Conservation (phyloP, 257 asterid species). For the Mentha longifolia region DNA sequence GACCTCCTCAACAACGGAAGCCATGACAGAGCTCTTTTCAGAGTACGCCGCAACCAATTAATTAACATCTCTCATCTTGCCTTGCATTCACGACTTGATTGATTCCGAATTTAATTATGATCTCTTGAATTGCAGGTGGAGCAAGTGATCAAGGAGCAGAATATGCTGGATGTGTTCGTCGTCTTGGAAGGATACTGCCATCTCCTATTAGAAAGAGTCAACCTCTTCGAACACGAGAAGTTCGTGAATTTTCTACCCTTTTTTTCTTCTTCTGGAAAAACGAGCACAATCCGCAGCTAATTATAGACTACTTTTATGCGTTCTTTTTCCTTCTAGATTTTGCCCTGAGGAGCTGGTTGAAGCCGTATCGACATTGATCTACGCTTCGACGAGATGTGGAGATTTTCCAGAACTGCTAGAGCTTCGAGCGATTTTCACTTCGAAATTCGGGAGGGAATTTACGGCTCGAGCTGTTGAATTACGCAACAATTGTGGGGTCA, state of each 20-base stretch:
- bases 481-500: conserved; percentile 90
- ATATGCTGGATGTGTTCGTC: conserved; percentile 74
- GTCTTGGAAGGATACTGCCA: conserved; percentile 70
- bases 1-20: conserved; percentile 55
- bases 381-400: conserved; percentile 84
- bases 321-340: conserved; percentile 38
- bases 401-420: conserved; percentile 93
- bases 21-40: conserved; percentile 80
- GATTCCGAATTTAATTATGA: neutral
- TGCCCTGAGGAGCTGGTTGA: conserved; percentile 86
- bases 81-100: neutral
- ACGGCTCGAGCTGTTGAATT: conserved; percentile 68
- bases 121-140: conserved; percentile 55
- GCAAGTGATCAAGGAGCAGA: conserved; percentile 87
- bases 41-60: conserved; percentile 49
- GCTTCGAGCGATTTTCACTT: conserved; percentile 56
- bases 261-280: neutral
- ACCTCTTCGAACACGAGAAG: conserved; percentile 68
- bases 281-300: neutral
- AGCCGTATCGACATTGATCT: conserved; percentile 70
- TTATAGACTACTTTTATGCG: too few species aligned
- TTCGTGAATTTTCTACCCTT: conserved; percentile 24
- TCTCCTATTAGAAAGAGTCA: conserved; percentile 62
- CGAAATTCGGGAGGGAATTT: conserved; percentile 71
- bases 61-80: neutral